Base-by-base conservation (phyloP, 2,329 filamentous ascomycete species). In the Claviceps monticola region DNA sequence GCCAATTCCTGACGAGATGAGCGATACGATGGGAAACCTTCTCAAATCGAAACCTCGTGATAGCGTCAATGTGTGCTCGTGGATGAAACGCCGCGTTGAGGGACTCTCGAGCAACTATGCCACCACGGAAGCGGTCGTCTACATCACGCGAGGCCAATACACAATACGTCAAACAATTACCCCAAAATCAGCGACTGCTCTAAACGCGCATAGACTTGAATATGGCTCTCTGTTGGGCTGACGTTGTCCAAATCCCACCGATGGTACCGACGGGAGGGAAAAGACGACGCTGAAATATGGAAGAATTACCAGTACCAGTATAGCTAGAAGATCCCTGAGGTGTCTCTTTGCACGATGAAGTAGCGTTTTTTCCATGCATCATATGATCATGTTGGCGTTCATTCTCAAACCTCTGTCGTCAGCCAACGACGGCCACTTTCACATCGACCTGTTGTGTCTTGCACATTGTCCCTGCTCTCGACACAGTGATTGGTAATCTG, bases 61-160 rank as follows among this genome's bases (percentile, higher is more conserved):
- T 44, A 79, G 76, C 56, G 78, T 90, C 41, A 82, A 90, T 55
- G 82, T 87, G 4, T 88, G 83, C 62, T 84, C 80, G 0, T 84
- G 82, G 64, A 76, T 88, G 67, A 83, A 86, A 58, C 76, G 77
- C 55, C 77, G 71, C 50, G 75, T 78, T 21, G 80, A 84, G 57
- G 67, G 66, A 21, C 68, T 84, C 3, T 68, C 90, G 16, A 72
- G 76, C 52, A 75, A 81, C 9, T 85, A 83, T 59, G 74, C 78
- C 4, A 71, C 72, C 50, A 79, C 74, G 0, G 80, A 87, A 59
- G 84, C 85, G 0, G 80, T 90, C 16, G 76, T 90, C 21, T 82
- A 88, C 55, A 70, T 89, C 38, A 71, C 82, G 23, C 75, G 86
- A 48, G 83, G 87, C 56, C 68, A 77, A 5, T 69, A 76, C 49